Evolutionary conservation across 2,329 filamentous ascomycete genomes (phyloP), one percentile per base, ranked within the genome.

Genomic region (Scedosporium apiospermum): DNA sequence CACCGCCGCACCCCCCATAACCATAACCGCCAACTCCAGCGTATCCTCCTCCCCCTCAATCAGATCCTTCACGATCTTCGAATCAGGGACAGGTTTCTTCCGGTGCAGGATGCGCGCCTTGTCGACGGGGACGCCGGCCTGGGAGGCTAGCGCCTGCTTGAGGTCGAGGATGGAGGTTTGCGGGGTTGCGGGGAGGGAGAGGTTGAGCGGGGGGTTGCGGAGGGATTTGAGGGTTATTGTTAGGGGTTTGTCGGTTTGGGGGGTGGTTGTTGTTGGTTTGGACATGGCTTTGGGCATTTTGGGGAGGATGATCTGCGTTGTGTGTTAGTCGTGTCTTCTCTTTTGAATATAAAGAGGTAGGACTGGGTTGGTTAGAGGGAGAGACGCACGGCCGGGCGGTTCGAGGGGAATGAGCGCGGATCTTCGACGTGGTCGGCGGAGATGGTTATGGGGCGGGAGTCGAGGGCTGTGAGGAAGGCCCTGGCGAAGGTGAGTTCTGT

Each of bases 361-460:
- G 6, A n/a, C 1, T 7, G 42, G 57, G 27, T 63, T 41, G 58
- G 55, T 12, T 34, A 18, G 18, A 16, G 2, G n/a, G 38, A 55
- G 21, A 12, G 1, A 67, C 71, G 42, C 83, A 97, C 93, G 16
- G 92, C 88, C 67, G 86, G 82, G 65, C 89, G 86, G 26, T 51
- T 51, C 27, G 89, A 79, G 26, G 90, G 89, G 72, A 93, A 93
- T 67, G 82, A 85, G 69, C 87, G 87, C 59, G 91, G 86, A 71
- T 97, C 91, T 75, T 93, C 90, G 74, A 96, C 87, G 85, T 97
- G 89, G 74, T 98, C 91, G 66, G 90, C 80, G n/a, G 88, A 86
- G 66, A 98, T 84, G 79, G 93, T 96, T 69, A 87, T 75, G 6
- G 92, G 89, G 59, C 88, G 87, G 65, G 86, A 84, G 76, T 96